Evolutionary conservation across 2,329 filamentous ascomycete genomes (phyloP).

Genomic region (Cladosporium sp.): DNA sequence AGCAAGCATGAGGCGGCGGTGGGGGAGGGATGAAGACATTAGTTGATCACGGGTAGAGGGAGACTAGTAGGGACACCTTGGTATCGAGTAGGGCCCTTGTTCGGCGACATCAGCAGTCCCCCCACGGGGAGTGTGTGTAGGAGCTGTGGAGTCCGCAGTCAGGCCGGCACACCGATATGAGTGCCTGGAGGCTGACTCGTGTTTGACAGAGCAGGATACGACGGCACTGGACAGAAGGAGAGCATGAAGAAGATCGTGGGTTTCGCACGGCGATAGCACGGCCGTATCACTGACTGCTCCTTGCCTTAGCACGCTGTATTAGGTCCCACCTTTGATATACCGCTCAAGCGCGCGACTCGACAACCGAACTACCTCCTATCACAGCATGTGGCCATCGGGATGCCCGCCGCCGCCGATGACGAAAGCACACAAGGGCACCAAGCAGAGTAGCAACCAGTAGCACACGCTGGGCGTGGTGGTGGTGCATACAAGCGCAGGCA

Average conservation of each 20-base stretch:
- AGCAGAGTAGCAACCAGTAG: not conserved
- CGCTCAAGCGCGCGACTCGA: not conserved
- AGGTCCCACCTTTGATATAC: conserved; percentile 1
- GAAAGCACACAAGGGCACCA: not conserved
- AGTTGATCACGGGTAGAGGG: conserved; percentile 2
- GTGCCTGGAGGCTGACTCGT: not conserved
- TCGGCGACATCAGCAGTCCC: conserved; percentile 1
- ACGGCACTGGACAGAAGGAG: not conserved
- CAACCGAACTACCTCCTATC: not conserved
- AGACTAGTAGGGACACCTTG: not conserved
- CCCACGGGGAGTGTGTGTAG: conserved; percentile 12
- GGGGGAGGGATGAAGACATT: conserved; percentile 10
- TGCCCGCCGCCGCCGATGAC: conserved; percentile 1
- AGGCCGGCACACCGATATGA: conserved; percentile 11
- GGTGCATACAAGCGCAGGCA: not conserved
- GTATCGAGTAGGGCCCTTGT: not conserved
- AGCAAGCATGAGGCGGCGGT: conserved; percentile 7
- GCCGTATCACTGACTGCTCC: not conserved
- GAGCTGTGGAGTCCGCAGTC: conserved; percentile 1
- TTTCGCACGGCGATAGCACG: not conserved
- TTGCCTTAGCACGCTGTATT: conserved; percentile 7
- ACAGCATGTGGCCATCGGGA: not conserved
- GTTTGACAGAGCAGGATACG: not conserved
- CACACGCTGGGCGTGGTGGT: not conserved
- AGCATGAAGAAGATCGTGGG: not conserved